Conservation (phyloP, 495 filamentous ascomycete species). For the Friedmanniomyces simplex region DNA sequence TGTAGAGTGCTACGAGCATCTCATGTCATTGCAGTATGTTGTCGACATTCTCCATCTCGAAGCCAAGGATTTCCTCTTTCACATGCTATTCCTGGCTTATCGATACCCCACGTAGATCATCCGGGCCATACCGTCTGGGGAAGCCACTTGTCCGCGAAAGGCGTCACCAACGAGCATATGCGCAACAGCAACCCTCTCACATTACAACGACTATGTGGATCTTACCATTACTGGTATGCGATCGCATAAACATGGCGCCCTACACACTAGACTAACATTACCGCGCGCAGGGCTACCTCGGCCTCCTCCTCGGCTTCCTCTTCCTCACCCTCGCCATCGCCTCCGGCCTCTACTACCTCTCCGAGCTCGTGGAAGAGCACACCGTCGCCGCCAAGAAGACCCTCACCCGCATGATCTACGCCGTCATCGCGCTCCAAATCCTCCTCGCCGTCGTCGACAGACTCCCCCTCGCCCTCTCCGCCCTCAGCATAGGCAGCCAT, state of each 20-base stretch:
- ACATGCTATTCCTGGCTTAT: background rate
- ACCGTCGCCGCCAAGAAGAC: slow-evolving; percentile 83
- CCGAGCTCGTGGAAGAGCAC: slow-evolving; percentile 95
- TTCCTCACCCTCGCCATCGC: slow-evolving; percentile 74
- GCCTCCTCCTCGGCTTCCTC: slow-evolving; percentile 75
- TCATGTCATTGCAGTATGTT: background rate
- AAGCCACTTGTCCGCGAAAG: background rate
- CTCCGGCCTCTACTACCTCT: slow-evolving; percentile 94
- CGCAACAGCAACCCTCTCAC: too few relatives aligned
- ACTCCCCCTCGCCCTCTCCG: slow-evolving; percentile 64
- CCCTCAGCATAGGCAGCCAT: slow-evolving; percentile 73
- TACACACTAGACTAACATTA: slow-evolving; percentile 48
- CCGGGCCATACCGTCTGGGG: background rate
- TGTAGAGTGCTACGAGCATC: background rate
- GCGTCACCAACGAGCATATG: background rate
- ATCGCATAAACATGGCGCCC: background rate
- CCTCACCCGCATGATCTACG: slow-evolving; percentile 75
- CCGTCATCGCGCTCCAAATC: slow-evolving; percentile 62
- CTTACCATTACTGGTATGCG: slow-evolving; percentile 13
- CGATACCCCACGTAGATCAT: background rate
- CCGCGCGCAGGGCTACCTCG: slow-evolving; percentile 55
- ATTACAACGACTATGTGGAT: slow-evolving; percentile 13
- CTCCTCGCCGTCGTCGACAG: slow-evolving; percentile 71
- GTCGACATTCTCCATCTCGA: too few relatives aligned
- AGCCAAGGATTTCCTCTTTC: background rate